These are phyloP conservation scores for Gliomastix tumulicola DNA, from an alignment of 2,329 filamentous ascomycete species.

Conservation along the genomic window DNA sequence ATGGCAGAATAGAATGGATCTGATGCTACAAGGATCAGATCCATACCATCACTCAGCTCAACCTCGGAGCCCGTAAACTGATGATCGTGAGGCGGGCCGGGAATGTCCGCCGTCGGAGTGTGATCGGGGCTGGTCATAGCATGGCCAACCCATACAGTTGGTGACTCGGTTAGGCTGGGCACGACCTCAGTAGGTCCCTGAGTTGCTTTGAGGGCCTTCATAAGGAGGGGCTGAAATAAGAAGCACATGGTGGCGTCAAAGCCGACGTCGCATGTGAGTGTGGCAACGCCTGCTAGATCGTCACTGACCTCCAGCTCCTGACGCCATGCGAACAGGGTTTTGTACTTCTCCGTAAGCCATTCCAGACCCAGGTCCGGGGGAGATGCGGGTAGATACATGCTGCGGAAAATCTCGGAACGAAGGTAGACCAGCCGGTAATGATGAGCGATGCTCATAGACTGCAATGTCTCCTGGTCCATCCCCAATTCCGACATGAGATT, in stretches of 20 bases:
- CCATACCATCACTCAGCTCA: no score
- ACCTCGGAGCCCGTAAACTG: no score
- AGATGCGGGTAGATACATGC: not conserved
- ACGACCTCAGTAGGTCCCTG: no score
- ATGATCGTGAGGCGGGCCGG: no score
- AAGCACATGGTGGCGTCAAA: not conserved
- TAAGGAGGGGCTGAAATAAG: not conserved
- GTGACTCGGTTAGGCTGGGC: no score
- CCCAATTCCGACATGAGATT: no score
- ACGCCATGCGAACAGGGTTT: not conserved
- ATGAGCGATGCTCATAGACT: not conserved
- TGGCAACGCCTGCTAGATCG: not conserved
- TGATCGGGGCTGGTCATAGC: no score
- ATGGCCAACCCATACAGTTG: no score
- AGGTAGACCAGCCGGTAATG: constrained; percentile 5
- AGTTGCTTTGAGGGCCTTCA: not conserved
- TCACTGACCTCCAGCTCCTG: not conserved
- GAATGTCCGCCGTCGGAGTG: no score
- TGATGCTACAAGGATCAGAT: not conserved
- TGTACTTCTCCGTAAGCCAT: not conserved
- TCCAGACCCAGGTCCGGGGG: not conserved
- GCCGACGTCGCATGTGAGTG: not conserved
- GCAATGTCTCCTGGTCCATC: not conserved
- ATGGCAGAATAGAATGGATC: constrained; percentile 2
- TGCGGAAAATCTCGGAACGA: constrained; percentile 2